These are phyloP conservation scores for Colletotrichum truncatum DNA, from an alignment of 2,329 filamentous ascomycete genomes.

Conservation along the genomic window DNA sequence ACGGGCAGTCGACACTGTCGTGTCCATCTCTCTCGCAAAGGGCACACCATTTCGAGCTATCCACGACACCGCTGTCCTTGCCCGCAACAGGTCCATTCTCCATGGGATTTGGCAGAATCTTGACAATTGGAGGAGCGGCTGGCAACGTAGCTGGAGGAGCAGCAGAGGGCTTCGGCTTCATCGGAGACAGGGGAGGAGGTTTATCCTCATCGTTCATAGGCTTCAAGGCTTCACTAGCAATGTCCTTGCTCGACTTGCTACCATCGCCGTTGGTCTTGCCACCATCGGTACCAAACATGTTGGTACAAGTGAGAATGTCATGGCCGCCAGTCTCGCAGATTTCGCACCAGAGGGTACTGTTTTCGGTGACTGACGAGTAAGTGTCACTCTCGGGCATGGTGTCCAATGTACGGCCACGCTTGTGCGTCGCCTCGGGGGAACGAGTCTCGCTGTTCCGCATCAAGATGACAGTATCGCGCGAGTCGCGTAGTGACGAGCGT, in stretches of 20 bases:
- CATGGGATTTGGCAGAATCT: constrained; percentile 68
- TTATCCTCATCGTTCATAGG: constrained; percentile 52
- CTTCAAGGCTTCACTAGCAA: constrained; percentile 48
- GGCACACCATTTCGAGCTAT: constrained; percentile 94
- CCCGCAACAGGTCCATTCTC: constrained; percentile 77
- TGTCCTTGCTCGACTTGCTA: constrained; percentile 44
- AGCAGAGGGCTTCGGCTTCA: constrained; percentile 52
- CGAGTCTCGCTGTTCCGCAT: constrained; percentile 59
- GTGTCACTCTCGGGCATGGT: constrained; percentile 77
- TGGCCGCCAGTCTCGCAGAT: constrained; percentile 93
- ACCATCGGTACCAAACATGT: constrained; percentile 75
- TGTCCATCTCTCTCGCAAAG: constrained; percentile 96
- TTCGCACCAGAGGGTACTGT: constrained; percentile 86
- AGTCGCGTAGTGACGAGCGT: constrained; percentile 70
- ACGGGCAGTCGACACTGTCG: constrained; percentile 93
- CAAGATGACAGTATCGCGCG: constrained; percentile 71
- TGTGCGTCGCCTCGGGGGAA: constrained; percentile 57
- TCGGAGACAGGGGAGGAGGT: constrained; percentile 65
- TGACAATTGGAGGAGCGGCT: constrained; percentile 49
- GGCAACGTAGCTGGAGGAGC: constrained; percentile 29
- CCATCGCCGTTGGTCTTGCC: constrained; percentile 42
- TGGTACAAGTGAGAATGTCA: constrained; percentile 93
- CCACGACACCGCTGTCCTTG: constrained; percentile 80
- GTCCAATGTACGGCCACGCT: constrained; percentile 66
- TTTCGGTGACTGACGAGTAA: constrained; percentile 76